phyloP scores from a whole-genome alignment of 768 basidiomycete species.

The Pleurotus giganteus region DNA sequence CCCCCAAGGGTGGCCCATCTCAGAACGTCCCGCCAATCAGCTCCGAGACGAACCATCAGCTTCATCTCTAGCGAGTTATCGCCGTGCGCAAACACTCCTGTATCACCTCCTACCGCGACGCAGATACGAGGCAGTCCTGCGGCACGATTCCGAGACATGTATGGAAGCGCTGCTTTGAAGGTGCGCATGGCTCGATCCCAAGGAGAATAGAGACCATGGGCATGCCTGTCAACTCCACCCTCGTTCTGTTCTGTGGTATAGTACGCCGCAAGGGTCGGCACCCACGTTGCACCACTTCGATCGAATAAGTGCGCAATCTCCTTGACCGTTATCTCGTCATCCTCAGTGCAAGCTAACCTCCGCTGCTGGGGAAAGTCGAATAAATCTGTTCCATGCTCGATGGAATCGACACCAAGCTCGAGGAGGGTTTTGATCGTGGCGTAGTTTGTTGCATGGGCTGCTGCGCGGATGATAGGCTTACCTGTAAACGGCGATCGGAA shows the following conservation, averaged over 20 bases:
- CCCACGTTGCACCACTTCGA: conserved; percentile 40
- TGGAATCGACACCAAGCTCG: conserved; percentile 43
- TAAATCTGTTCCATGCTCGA: conserved; percentile 53
- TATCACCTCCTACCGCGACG: conserved; percentile 64
- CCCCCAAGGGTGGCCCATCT: conserved; percentile 60
- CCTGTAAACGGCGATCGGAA: conserved; percentile 44
- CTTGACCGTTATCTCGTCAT: conserved; percentile 20
- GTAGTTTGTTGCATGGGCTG: conserved; percentile 47
- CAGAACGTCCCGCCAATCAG: conserved; percentile 49
- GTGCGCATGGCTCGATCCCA: conserved; percentile 39
- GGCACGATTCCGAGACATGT: conserved; percentile 30
- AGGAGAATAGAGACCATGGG: conserved; percentile 11
- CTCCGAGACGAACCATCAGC: conserved; percentile 57
- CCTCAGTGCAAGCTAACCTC: conserved; percentile 15
- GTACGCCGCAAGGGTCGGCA: conserved; percentile 56
- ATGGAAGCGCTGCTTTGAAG: conserved; percentile 45
- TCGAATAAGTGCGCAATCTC: conserved; percentile 21
- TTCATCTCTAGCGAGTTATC: conserved; percentile 59
- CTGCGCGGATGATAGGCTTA: conserved; percentile 40
- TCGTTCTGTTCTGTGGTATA: conserved; percentile 27
- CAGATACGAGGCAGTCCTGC: conserved; percentile 12
- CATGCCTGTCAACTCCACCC: background rate
- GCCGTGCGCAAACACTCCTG: conserved; percentile 62
- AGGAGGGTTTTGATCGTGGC: conserved; percentile 32
- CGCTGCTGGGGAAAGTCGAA: conserved; percentile 12